Evolutionary conservation across 805 yeast genomes (phyloP).

Genomic region (Wickerhamomyces silvicola): DNA sequence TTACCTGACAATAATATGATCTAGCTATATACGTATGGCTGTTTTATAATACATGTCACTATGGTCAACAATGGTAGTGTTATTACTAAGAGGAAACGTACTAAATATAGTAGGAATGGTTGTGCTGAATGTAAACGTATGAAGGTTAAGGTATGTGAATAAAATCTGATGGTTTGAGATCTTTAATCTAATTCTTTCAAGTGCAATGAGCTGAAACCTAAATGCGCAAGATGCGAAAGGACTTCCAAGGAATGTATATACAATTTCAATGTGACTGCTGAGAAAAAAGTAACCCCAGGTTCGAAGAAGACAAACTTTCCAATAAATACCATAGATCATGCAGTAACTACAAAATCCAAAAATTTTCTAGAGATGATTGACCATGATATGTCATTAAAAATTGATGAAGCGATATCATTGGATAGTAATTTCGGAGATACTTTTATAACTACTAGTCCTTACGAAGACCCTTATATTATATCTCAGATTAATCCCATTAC

Average conservation of each 20-base stretch:
- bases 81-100: conserved; percentile 5
- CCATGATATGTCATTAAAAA: conserved; percentile 13
- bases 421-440: conserved; percentile 3
- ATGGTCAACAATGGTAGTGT: background rate
- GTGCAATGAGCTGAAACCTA: conserved; percentile 31
- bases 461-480: conserved; percentile 5
- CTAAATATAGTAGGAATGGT: conserved; percentile 26
- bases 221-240: conserved; percentile 24
- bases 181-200: background rate
- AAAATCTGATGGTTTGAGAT: too few species aligned
- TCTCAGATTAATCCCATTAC: conserved; percentile 1
- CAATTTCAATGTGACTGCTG: too few species aligned
- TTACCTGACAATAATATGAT: too few species aligned
- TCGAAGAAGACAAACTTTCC: background rate
- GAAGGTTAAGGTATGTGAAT: conserved; percentile 29
- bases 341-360: background rate
- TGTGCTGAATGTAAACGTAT: conserved; percentile 38
- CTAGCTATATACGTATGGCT: too few species aligned
- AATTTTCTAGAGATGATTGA: conserved; percentile 14
- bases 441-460: background rate
- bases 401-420: conserved; percentile 11
- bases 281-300: conserved; percentile 3
- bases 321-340: conserved; percentile 1
- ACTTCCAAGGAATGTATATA: conserved; percentile 5
- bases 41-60: background rate